Percentiles rank a stretch among this genome's conserved stretches.
phyloP scores from a whole-genome alignment of 78 protist genomes.

The Dictyostelium purpureum region DNA sequence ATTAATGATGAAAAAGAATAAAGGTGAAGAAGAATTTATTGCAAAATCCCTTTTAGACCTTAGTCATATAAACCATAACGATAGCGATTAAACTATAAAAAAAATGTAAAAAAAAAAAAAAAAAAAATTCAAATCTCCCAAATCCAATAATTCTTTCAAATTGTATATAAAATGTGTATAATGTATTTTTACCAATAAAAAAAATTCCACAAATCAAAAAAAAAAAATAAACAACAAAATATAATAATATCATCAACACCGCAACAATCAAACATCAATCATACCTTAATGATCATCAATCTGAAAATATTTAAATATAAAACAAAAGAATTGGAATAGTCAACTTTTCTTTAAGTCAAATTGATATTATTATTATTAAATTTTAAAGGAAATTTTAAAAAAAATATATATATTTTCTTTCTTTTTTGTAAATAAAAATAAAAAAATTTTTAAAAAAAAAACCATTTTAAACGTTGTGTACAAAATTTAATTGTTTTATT shows the following conservation, averaged over 20 bases:
- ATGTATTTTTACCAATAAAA: neutral
- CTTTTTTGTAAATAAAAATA: neutral
- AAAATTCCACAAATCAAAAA: neutral
- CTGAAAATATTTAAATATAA: neutral
- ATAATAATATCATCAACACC: no score
- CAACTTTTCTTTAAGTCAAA: constrained; percentile 5
- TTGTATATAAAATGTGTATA: constrained; percentile 7
- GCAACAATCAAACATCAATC: no score
- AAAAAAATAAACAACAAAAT: neutral
- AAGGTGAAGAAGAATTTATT: constrained; percentile 55
- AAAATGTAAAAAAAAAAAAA: neutral
- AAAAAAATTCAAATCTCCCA: no score
- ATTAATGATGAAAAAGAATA: neutral
- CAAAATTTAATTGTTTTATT: neutral
- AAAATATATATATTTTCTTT: neutral
- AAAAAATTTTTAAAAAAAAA: neutral
- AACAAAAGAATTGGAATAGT: constrained; percentile 10
- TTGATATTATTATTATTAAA: neutral
- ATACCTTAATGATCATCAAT: neutral
- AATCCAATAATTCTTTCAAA: neutral
- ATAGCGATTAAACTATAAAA: neutral
- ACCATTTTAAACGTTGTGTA: neutral
- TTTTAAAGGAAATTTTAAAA: no score
- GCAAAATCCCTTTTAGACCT: constrained; percentile 55
- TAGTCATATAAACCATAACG: neutral